These are phyloP conservation scores for Dysphania ambrosioides DNA, from an alignment of 148 eudicot species.

Conservation along the genomic window DNA sequence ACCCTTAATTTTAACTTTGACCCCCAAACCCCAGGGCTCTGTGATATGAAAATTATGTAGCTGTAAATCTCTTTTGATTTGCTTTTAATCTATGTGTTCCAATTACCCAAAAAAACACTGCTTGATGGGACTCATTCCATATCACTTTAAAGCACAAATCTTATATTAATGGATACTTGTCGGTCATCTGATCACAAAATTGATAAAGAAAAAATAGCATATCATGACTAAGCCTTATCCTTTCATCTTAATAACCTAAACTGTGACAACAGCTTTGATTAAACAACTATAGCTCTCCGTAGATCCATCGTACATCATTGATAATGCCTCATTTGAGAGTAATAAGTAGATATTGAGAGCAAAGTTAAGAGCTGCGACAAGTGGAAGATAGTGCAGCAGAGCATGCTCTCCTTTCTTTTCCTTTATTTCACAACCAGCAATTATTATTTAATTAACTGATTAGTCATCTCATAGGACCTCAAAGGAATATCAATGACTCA, in stretches of 20 bases:
- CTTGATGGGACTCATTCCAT: too few relatives aligned
- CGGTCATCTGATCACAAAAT: not conserved
- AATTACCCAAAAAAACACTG: too few relatives aligned
- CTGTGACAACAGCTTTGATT: not conserved
- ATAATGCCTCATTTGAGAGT: not conserved
- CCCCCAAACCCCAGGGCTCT: too few relatives aligned
- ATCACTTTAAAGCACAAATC: not conserved
- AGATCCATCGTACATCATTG: not conserved
- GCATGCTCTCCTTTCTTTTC: too few relatives aligned
- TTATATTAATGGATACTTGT: not conserved
- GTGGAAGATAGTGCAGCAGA: not conserved
- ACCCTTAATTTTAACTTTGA: too few relatives aligned
- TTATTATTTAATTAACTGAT: too few relatives aligned
- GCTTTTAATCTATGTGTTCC: too few relatives aligned
- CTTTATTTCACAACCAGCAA: too few relatives aligned
- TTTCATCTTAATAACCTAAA: not conserved
- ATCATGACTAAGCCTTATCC: not conserved
- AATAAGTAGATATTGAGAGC: not conserved
- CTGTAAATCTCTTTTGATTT: too few relatives aligned
- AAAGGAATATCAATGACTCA: too few relatives aligned
- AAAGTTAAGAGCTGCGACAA: not conserved
- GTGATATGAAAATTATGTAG: too few relatives aligned
- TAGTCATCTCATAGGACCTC: too few relatives aligned
- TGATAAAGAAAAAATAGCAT: not conserved
- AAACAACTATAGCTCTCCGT: not conserved